Conservation (phyloP, 208 protist species). For the Endotrypanum monterogeii region DNA sequence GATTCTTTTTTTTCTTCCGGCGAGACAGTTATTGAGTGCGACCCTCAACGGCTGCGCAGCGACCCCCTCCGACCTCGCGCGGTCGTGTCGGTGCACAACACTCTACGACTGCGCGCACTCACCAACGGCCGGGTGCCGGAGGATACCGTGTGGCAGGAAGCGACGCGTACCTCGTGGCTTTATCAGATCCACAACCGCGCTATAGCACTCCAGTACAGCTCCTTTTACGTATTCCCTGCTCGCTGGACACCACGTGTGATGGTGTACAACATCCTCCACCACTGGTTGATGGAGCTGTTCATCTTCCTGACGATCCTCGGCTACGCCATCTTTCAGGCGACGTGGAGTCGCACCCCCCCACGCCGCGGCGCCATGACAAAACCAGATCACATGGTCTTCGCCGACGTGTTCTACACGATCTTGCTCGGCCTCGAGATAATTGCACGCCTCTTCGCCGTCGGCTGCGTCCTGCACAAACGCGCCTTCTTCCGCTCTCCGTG, state of each 20-base stretch:
- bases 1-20: slow-evolving; percentile 88
- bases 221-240: slow-evolving; percentile 86
- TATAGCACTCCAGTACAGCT: slow-evolving; percentile 78
- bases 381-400: slow-evolving; percentile 76
- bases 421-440: slow-evolving; percentile 86
- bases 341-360: slow-evolving; percentile 68
- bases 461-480: slow-evolving; percentile 76
- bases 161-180: slow-evolving; percentile 57
- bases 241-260: slow-evolving; percentile 84
- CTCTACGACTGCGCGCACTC: slow-evolving; percentile 53
- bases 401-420: slow-evolving; percentile 87
- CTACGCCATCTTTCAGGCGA: slow-evolving; percentile 88
- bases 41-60: slow-evolving; percentile 57
- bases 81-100: slow-evolving; percentile 66
- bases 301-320: slow-evolving; percentile 76
- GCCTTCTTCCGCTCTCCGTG: slow-evolving; percentile 91
- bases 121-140: slow-evolving; percentile 64
- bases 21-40: slow-evolving; percentile 60
- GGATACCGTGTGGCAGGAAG: slow-evolving; percentile 49
- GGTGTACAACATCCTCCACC: slow-evolving; percentile 90
- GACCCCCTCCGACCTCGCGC: slow-evolving; percentile 48
- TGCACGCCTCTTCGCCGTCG: slow-evolving; percentile 81
- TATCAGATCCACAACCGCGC: slow-evolving; percentile 82
- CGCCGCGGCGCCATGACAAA: slow-evolving; percentile 36
- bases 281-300: slow-evolving; percentile 85